Percentiles rank a stretch among this genome's conserved stretches.
Conservation (phyloP, 1,284 basidiomycete species). For the Prillingera fragicola region DNA sequence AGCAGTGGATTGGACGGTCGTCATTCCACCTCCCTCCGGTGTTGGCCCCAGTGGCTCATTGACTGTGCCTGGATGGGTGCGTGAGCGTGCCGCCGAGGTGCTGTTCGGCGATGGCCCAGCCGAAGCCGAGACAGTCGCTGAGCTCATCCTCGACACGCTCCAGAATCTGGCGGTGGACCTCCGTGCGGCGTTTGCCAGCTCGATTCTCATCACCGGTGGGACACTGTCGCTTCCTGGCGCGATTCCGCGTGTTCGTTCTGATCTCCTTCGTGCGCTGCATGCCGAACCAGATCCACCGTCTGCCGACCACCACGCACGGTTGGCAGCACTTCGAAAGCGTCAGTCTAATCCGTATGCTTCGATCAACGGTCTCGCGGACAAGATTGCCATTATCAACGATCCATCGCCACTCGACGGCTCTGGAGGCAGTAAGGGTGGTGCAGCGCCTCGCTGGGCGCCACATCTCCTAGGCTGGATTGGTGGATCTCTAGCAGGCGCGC, state of each 20-base stretch:
- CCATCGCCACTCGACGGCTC: constrained; percentile 49
- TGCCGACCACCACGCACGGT: constrained; percentile 12
- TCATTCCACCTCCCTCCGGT: constrained; percentile 7
- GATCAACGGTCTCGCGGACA: constrained; percentile 62
- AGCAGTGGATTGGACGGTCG: constrained; percentile 21
- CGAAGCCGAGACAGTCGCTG: constrained; percentile 76
- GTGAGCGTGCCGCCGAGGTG: constrained; percentile 83
- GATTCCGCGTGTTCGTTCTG: constrained; percentile 71
- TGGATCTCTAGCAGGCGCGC: constrained; percentile 73
- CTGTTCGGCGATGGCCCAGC: constrained; percentile 69
- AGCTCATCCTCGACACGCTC: constrained; percentile 69
- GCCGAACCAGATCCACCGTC: constrained; percentile 7
- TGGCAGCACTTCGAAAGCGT: constrained; percentile 21
- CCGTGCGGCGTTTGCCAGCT: constrained; percentile 69
- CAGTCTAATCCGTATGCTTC: constrained; percentile 65
- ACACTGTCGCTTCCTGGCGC: constrained; percentile 88
- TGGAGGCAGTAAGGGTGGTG: constrained; percentile 57
- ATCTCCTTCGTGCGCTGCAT: constrained; percentile 61
- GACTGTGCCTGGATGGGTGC: constrained; percentile 86
- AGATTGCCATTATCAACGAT: constrained; percentile 77
- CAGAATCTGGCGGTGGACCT: constrained; percentile 86
- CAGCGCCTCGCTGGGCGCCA: constrained; percentile 76
- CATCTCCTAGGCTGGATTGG: constrained; percentile 84
- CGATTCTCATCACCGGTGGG: constrained; percentile 80
- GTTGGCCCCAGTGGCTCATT: constrained; percentile 42